Base-by-base conservation (phyloP, 1,284 basidiomycete species). In the Cutaneotrichosporon cutaneum region DNA sequence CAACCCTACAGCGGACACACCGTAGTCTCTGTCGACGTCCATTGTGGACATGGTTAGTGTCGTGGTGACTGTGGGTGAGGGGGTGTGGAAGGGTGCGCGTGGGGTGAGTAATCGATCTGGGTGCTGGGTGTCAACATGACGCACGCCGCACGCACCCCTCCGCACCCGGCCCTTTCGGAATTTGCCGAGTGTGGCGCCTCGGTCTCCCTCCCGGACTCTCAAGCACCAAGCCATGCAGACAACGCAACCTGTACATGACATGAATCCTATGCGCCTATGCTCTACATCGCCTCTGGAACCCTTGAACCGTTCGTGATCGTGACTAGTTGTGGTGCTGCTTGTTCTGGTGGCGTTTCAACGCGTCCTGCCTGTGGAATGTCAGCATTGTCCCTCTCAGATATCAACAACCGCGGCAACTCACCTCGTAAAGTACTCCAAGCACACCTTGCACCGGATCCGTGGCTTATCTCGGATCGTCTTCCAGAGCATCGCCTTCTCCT, bases 401-500 rank as follows among this genome's bases (percentile, higher is more conserved):
- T 35, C 26, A n/a, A 22, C 6, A 42, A 42, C 18, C 16, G 39
- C 18, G 39, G 18, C 39, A n/a, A 42, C 39, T 18, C 39, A 42
- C 39, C 39, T 59, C 1, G 76, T 77, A 60, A 77, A 77, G 62
- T 68, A 74, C 66, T 77, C 76, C 7, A 72, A 71, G 56, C 76
- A 77, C 6, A 56, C 54, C 39, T 67, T 61, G 67, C 76, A 77
- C 3, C 66, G 65, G 7, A 77, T 74, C 51, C 72, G 71, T 11
- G 77, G 75, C 63, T 76, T 75, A 63, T 78, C 75, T 64, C 73
- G 73, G 62, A 78, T 76, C 11, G 70, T 73, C 55, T 62, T 69
- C 75, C 75, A 78, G 35, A 78, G 60, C 33, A 73, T n/a, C n/a
- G 77, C 77, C 63, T 77, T 76, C 18, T 73, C 71, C 53, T 76